Conservation (phyloP, 352 stramenopile genomes). For the Globisporangium cederbergense region DNA sequence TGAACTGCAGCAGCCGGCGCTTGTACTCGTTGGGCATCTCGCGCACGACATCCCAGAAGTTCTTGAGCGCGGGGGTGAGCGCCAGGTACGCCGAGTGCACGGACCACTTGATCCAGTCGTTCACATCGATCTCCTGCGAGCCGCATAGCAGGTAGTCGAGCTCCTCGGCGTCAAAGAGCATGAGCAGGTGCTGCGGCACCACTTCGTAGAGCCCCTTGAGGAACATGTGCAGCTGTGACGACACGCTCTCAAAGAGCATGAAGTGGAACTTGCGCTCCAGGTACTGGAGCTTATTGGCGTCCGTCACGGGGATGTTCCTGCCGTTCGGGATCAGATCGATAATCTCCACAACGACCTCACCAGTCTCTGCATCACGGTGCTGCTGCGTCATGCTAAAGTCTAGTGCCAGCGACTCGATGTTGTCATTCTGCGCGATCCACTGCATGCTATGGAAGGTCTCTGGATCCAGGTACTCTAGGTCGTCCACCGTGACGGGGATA, state of each 20-base stretch:
- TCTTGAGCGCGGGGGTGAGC: constrained; percentile 29
- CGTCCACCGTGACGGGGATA: constrained; percentile 91
- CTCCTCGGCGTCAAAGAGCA: constrained; percentile 96
- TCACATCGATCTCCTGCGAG: constrained; percentile 91
- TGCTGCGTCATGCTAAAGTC: constrained; percentile 61
- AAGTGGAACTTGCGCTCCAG: constrained; percentile 93
- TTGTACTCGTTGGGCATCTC: constrained; percentile 81
- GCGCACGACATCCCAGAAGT: constrained; percentile 85
- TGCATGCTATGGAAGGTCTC: constrained; percentile 55
- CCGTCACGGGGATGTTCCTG: constrained; percentile 86
- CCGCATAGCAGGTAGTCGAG: constrained; percentile 95
- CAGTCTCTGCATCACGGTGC: background rate
- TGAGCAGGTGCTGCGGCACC: constrained; percentile 89
- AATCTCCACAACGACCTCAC: constrained; percentile 20
- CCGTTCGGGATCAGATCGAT: constrained; percentile 63
- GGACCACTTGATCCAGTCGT: constrained; percentile 91
- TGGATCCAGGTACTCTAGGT: constrained; percentile 88
- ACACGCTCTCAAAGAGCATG: constrained; percentile 90
- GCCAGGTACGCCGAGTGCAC: constrained; percentile 33
- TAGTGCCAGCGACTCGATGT: constrained; percentile 45
- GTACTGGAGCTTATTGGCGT: constrained; percentile 95
- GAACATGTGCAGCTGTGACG: constrained; percentile 87
- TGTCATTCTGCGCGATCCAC: constrained; percentile 66
- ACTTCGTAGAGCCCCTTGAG: constrained; percentile 97
- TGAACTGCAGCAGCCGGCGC: constrained; percentile 71